phyloP scores from a whole-genome alignment of 176 grass and related monocot species.

The Oryza australiensis region DNA sequence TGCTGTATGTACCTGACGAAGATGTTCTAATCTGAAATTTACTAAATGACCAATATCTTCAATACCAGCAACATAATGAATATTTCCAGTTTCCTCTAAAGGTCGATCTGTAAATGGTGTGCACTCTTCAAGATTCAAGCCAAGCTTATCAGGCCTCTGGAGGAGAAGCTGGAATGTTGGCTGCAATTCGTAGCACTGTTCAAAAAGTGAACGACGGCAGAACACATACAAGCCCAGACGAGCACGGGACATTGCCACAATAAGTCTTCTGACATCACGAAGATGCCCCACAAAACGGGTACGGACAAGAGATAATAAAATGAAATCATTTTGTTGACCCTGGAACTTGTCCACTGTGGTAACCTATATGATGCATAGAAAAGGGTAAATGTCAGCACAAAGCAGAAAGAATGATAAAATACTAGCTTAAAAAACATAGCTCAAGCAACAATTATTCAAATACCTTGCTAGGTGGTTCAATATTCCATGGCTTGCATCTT shows the following conservation, averaged over 20 bases:
- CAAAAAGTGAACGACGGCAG: slow-evolving; percentile 74
- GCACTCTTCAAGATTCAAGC: slow-evolving; percentile 78
- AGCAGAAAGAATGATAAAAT: slow-evolving; percentile 7
- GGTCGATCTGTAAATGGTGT: slow-evolving; percentile 74
- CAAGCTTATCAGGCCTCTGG: slow-evolving; percentile 81
- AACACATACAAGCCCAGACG: slow-evolving; percentile 91
- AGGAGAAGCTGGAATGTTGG: slow-evolving; percentile 88
- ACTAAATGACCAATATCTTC: slow-evolving; percentile 85
- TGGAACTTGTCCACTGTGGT: slow-evolving; percentile 97
- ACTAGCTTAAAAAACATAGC: slow-evolving; percentile 18
- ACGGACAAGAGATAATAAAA: slow-evolving; percentile 89
- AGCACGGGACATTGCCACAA: slow-evolving; percentile 95
- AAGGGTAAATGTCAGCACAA: slow-evolving; percentile 33
- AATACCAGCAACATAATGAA: slow-evolving; percentile 59
- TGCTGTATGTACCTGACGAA: slow-evolving; percentile 58
- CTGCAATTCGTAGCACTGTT: slow-evolving; percentile 97
- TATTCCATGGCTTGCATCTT: slow-evolving; percentile 83
- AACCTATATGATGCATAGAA: slow-evolving; percentile 51
- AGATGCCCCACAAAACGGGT: slow-evolving; percentile 95
- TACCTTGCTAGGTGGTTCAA: slow-evolving; percentile 93
- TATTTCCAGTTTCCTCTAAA: slow-evolving; percentile 60
- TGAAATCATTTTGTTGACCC: slow-evolving; percentile 99
- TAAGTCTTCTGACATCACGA: slow-evolving; percentile 90
- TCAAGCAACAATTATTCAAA: slow-evolving; percentile 31
- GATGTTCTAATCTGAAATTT: slow-evolving; percentile 85